Evolutionary conservation across 441 rosid species (phyloP).

Genomic region (Sinapis alba): DNA sequence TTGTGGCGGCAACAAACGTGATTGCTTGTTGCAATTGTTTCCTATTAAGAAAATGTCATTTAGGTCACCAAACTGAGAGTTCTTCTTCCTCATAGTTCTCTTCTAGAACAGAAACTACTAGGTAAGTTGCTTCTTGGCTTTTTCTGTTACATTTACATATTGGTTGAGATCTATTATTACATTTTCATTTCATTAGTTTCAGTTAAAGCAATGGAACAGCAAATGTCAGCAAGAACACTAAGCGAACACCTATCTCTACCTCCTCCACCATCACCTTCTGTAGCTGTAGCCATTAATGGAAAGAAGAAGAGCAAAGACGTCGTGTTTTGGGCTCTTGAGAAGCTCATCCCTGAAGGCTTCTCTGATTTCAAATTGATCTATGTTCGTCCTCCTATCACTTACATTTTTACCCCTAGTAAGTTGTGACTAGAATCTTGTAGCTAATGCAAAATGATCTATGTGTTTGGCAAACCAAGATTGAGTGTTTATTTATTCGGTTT

Average conservation of each 20-base stretch:
- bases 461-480: slow-evolving; percentile 7
- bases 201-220: slow-evolving; percentile 28
- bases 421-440: not conserved
- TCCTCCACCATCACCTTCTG: slow-evolving; percentile 31
- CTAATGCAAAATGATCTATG: not conserved
- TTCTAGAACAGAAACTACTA: not conserved
- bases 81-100: slow-evolving; percentile 1
- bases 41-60: slow-evolving; percentile 25
- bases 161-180: not conserved
- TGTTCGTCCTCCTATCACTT: slow-evolving; percentile 60
- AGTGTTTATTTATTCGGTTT: slow-evolving; percentile 6
- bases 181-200: not conserved
- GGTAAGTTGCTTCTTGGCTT: not conserved
- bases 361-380: slow-evolving; percentile 66
- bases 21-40: slow-evolving; percentile 29
- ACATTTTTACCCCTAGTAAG: slow-evolving; percentile 86
- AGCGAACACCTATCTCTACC: slow-evolving; percentile 28
- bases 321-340: slow-evolving; percentile 84
- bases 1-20: slow-evolving; percentile 40
- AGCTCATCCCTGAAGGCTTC: slow-evolving; percentile 60
- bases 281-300: slow-evolving; percentile 79
- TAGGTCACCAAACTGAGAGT: slow-evolving; percentile 11
- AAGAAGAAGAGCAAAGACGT: slow-evolving; percentile 64
- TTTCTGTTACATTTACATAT: not conserved
- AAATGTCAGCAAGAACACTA: not conserved